These are phyloP conservation scores for Thielaviopsis cerberus DNA, from an alignment of 2,329 filamentous ascomycete species.

Conservation along the genomic window DNA sequence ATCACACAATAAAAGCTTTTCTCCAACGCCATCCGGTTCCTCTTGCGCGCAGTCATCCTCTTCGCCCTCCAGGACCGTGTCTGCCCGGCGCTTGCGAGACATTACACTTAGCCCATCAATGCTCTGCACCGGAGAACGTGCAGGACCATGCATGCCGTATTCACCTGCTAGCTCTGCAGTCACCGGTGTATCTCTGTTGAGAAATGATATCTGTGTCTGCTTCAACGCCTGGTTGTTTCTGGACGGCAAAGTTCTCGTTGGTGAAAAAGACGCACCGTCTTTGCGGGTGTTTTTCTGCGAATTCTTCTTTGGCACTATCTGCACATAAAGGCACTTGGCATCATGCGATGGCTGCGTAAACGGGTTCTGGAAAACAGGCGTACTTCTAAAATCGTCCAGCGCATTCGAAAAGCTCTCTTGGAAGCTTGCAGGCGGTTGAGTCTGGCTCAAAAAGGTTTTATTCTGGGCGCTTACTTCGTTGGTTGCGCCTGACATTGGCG, in stretches of 20 bases:
- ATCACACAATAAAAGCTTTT: background rate
- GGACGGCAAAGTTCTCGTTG: background rate
- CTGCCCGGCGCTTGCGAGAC: background rate
- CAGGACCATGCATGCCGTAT: background rate
- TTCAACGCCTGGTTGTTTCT: background rate
- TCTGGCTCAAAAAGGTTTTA: background rate
- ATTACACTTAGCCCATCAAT: background rate
- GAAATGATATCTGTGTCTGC: background rate
- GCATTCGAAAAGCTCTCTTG: background rate
- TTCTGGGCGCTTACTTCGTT: background rate
- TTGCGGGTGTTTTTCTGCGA: background rate
- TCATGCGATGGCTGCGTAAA: background rate
- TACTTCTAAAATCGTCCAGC: background rate
- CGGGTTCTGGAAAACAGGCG: background rate
- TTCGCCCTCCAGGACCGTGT: background rate
- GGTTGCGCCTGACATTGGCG: background rate
- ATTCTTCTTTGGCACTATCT: background rate
- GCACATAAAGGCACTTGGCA: background rate
- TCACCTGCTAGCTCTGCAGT: background rate
- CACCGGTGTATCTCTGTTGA: background rate
- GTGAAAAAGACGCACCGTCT: background rate
- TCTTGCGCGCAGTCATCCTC: background rate
- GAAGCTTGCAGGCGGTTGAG: background rate
- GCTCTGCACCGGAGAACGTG: background rate
- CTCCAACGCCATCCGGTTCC: background rate